Percentiles rank a stretch among this genome's conserved stretches.
Conservation (phyloP, 1,139 yeast genomes). For the Geotrichum restrictum region DNA sequence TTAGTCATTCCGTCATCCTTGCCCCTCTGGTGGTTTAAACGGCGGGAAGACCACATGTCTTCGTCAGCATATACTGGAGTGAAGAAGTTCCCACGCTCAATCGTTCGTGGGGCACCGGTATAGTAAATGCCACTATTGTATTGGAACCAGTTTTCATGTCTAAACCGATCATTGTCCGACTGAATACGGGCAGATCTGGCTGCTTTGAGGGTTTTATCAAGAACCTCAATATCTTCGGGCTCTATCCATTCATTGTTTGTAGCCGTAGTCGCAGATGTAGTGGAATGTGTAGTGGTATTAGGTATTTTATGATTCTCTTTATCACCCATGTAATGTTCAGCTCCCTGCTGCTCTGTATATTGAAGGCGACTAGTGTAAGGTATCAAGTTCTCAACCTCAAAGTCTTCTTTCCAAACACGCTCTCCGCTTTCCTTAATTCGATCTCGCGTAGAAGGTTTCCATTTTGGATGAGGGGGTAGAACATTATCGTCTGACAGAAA, state of each 20-base stretch:
- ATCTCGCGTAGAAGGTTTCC: conserved; percentile 13
- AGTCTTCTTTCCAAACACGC: conserved; percentile 20
- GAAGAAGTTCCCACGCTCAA: conserved; percentile 50
- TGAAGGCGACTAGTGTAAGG: conserved; percentile 17
- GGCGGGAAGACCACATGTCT: conserved; percentile 10
- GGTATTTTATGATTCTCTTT: background rate
- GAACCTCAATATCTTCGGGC: conserved; percentile 24
- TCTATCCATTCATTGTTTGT: conserved; percentile 10
- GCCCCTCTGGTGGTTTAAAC: background rate
- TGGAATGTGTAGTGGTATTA: too few species aligned
- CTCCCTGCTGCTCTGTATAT: background rate
- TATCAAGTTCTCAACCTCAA: conserved; percentile 24
- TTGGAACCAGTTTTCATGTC: conserved; percentile 52
- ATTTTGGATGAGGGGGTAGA: conserved; percentile 4
- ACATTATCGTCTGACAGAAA: conserved; percentile 23
- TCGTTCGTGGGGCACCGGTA: conserved; percentile 40
- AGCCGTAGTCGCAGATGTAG: too few species aligned
- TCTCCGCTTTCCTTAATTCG: conserved; percentile 15
- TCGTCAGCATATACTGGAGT: conserved; percentile 40
- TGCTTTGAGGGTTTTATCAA: conserved; percentile 44
- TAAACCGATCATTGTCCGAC: conserved; percentile 46
- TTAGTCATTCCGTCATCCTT: conserved; percentile 23
- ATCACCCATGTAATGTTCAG: background rate
- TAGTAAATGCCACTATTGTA: conserved; percentile 44
- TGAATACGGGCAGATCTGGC: conserved; percentile 44